Base-by-base conservation (phyloP, 345 rosid species). In the Syzygium jambos region DNA sequence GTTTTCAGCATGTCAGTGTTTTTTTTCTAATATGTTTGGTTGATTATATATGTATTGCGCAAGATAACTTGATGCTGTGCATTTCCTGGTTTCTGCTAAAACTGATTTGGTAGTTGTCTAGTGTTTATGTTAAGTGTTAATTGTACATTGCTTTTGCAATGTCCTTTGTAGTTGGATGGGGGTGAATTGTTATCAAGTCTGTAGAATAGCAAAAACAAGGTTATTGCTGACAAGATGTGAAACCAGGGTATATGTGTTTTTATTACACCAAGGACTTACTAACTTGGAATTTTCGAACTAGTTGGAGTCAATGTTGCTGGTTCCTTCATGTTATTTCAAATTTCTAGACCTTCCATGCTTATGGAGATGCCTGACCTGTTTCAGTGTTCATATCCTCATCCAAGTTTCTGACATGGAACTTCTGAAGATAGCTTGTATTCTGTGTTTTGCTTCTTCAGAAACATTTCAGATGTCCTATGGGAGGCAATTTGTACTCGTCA, bases 381-480 rank as follows among this genome's bases (percentile, higher is more conserved):
- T 73, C 14, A 73, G 49, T 85, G 51, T 54, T 85, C 51, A 10
- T 23, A 25, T 85, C 49, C 53, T 85, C 34, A 9, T 85, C 80
- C 22, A 85, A 23, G 61, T 59, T 41, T n/a, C 34, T n/a, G 80
- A 17, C 61, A 38, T 46, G 61, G 41, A 49, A 14, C 38, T 88
- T 21, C 54, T 86, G 27, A 61, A 61, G 54, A 34, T 57, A 65
- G 78, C 49, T 63, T 59, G 52, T 51, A 25, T 57, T 51, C 77
- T 84, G 51, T 41, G 86, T 87, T n/a, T 84, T 84, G 30, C 78
- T 51, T 41, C 55, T 4, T 87, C 89, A 94, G 96, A 93, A 87
- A 92, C 78, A 91, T 93, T 85, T 90, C 96, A 57, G 98, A 93
- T 91, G 98, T 95, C 85, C 87, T 95, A 10, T 93, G 94, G 95